Evolutionary conservation across 768 basidiomycete genomes (phyloP).

Genomic region (Ephemerocybe angulata): DNA sequence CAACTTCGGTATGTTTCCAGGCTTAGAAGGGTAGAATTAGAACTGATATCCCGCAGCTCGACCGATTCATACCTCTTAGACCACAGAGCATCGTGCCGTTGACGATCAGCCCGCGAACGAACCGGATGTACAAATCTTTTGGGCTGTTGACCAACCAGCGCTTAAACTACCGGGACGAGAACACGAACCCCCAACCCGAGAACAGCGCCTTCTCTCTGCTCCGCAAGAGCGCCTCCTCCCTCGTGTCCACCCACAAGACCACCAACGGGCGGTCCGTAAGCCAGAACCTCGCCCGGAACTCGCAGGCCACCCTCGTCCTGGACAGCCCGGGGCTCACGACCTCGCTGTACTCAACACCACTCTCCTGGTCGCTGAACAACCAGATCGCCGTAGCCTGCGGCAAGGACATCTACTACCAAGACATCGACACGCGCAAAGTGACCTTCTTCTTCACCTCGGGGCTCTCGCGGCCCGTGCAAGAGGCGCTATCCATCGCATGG

Average conservation of each 20-base stretch:
- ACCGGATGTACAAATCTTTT: slow-evolving; percentile 59
- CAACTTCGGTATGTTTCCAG: slow-evolving; percentile 3
- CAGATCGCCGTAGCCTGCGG: slow-evolving; percentile 62
- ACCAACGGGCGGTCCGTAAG: slow-evolving; percentile 44
- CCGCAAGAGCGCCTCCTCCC: slow-evolving; percentile 49
- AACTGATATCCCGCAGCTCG: slow-evolving; percentile 35
- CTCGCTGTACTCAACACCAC: slow-evolving; percentile 53
- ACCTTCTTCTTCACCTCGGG: slow-evolving; percentile 36
- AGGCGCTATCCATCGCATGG: slow-evolving; percentile 47
- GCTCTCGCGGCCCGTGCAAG: slow-evolving; percentile 23
- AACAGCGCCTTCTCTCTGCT: slow-evolving; percentile 44
- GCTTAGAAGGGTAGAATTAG: not conserved
- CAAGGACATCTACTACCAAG: slow-evolving; percentile 58
- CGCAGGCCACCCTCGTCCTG: slow-evolving; percentile 55
- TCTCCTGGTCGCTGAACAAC: slow-evolving; percentile 59
- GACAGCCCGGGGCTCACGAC: slow-evolving; percentile 60
- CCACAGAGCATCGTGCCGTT: slow-evolving; percentile 52
- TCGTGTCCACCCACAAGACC: slow-evolving; percentile 35
- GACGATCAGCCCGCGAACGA: slow-evolving; percentile 62
- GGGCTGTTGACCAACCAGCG: slow-evolving; percentile 56
- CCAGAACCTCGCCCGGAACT: slow-evolving; percentile 52
- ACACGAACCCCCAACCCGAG: slow-evolving; percentile 21
- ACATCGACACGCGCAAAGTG: slow-evolving; percentile 53
- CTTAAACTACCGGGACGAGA: slow-evolving; percentile 47
- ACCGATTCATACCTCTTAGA: slow-evolving; percentile 57